Base-by-base conservation (phyloP, 1,284 basidiomycete genomes). In the Exobasidium rhododendri region DNA sequence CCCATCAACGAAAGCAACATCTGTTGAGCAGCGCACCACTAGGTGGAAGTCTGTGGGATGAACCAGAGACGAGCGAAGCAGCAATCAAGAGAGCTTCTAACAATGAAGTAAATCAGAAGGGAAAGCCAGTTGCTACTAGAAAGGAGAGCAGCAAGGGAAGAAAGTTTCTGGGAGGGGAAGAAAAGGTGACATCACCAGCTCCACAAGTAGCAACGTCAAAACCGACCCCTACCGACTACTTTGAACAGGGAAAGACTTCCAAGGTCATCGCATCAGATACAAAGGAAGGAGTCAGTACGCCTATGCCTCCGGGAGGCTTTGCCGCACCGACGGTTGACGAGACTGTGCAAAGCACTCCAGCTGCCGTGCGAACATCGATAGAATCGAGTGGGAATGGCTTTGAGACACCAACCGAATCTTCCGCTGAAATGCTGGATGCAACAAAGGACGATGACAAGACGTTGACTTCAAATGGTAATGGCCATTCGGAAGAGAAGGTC, bases 1-100 rank as follows among this genome's bases (percentile, higher is more conserved):
- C 62, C 2, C 62, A 64, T 56, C 3, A 61, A 49, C 62, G 62
- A 26, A 64, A 64, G 59, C 59, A 64, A 44, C 14, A 61, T 10
- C 52, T 67, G 10, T 59, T 67, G 43, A 49, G 63, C n/a, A 53
- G 51, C 45, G 10, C 29, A 17, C 49, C 58, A 20, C 43, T 61
- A 3, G 40, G 55, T 17, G 17, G 17, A 20, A 52, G 56, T 53
- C 29, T 56, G 29, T 59, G 31, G 32, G 54, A 58, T 28, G 46
- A 54, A 46, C 57, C 57, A 30, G 45, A 47, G 43, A 56, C 57
- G 17, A 58, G 57, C 45, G 22, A 55, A 17, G 52, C 52, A 44
- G 52, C 20, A 30, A 26, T 7, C 47, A 20, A 50, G 10, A 24
- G 29, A 24, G 47, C 47, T 31, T 10, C 47, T 50, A 40, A 40